Percentiles rank a stretch among this genome's conserved stretches.
Evolutionary conservation across 495 filamentous ascomycete species (phyloP).

Genomic region (Ascobolus immersus): DNA sequence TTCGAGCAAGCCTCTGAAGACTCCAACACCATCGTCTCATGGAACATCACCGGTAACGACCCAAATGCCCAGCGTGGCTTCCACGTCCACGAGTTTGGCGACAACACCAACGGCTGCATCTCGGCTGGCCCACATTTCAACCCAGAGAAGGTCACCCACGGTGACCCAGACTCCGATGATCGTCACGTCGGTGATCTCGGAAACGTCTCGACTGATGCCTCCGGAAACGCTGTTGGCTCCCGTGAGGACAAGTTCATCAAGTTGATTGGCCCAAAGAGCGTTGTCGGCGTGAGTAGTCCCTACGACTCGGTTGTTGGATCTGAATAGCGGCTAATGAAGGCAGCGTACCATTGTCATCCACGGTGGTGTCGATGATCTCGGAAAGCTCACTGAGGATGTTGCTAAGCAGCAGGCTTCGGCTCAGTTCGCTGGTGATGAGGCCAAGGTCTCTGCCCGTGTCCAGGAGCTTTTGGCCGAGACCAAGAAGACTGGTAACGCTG

Average conservation of each 20-base stretch:
- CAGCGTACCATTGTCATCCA: conserved; percentile 90
- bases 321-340: conserved; percentile 7
- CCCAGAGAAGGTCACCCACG: conserved; percentile 75
- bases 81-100: conserved; percentile 95
- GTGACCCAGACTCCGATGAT: conserved; percentile 50
- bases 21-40: conserved; percentile 59
- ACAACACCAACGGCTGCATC: conserved; percentile 99
- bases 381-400: too few relatives aligned
- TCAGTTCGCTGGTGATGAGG: too few relatives aligned
- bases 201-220: conserved; percentile 80
- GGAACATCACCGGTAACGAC: conserved; percentile 80
- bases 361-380: conserved; percentile 82
- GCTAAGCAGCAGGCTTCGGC: too few relatives aligned
- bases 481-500: conserved; percentile 93
- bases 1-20: conserved; percentile 76
- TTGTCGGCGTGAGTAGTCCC: conserved; percentile 56
- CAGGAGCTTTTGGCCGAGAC: too few relatives aligned
- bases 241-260: conserved; percentile 59
- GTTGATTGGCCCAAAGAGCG: conserved; percentile 83
- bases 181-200: conserved; percentile 94
- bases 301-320: background rate
- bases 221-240: conserved; percentile 62
- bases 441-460: too few relatives aligned
- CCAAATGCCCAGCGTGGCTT: conserved; percentile 87
- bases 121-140: conserved; percentile 97